phyloP scores from a whole-genome alignment of 2,329 filamentous ascomycete genomes.

The Penicillium brevicompactum region DNA sequence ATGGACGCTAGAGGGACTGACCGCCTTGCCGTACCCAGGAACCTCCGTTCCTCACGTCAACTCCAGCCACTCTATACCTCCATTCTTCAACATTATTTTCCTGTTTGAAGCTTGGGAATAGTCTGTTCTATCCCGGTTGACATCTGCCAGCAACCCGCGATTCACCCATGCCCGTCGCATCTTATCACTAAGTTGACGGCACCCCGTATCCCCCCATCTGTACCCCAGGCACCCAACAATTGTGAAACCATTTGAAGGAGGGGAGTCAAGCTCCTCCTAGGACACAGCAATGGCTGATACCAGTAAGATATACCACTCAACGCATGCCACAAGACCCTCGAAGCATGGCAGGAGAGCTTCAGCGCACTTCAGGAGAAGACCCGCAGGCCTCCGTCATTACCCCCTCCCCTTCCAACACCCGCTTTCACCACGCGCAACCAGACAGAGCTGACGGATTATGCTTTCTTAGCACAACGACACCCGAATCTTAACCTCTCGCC shows the following conservation, averaged over 20 bases:
- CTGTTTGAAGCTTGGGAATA: conserved; percentile 5
- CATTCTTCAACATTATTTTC: conserved; percentile 12
- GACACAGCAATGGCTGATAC: conserved; percentile 37
- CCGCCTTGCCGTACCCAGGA: conserved; percentile 21
- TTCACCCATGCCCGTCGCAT: conserved; percentile 32
- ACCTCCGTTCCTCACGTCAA: conserved; percentile 21
- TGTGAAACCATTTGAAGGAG: conserved; percentile 24
- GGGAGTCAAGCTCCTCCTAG: conserved; percentile 33
- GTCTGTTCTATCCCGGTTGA: conserved; percentile 1
- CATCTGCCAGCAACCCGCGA: conserved; percentile 18
- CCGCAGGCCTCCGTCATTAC: conserved; percentile 21
- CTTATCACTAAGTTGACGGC: conserved; percentile 27
- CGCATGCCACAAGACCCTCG: neutral
- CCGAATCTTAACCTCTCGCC: conserved; percentile 81
- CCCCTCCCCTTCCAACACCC: conserved; percentile 10
- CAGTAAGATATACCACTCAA: conserved; percentile 24
- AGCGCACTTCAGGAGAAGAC: conserved; percentile 29
- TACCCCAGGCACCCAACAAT: conserved; percentile 22
- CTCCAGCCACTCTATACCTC: conserved; percentile 23
- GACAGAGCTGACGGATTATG: conserved; percentile 28
- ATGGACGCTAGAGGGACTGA: conserved; percentile 27
- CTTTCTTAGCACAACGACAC: conserved; percentile 37
- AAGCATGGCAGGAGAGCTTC: conserved; percentile 5
- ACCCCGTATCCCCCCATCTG: conserved; percentile 19
- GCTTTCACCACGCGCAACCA: conserved; percentile 5